Base-by-base conservation (phyloP, 192 early-diverging fungal genomes). In the Chytriomyces sp. region DNA sequence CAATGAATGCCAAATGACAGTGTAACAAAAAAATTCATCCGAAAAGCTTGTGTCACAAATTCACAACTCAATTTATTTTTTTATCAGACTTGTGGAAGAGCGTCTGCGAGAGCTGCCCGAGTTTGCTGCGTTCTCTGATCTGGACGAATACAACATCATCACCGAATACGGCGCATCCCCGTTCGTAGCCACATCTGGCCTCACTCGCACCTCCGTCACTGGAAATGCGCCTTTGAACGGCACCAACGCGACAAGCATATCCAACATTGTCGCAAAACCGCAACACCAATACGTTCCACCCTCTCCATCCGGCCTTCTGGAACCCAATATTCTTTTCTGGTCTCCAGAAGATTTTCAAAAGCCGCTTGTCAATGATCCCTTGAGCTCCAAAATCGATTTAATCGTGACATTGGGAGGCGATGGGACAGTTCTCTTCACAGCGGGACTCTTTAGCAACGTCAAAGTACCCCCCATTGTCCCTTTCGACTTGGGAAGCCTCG, bases 391-490 rank as follows among this genome's bases (percentile, higher is more conserved):
- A 45, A 73, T 87, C 43, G 97, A 99, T 80, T 93, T 99, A 84
- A 89, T 96, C 57, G 89, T 98, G 66, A 97, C 96, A 79, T 91
- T 99, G 72, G 96, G 96, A 49, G 97, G 96, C 49, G 96, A 99
- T 86, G 96, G 96, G 46, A 99, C 96, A 1, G 96, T 98, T 1
- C 86, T 98, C 47, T 98, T 92, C 80, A 94, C 96, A 43, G 93
- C 94, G 43, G 96, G 95, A 92, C 83, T 98, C 24, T 87, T 87
- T 69, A 93, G 96, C 44, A 61, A 50, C 46, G 60, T 70, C 18
- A 85, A 90, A 18, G 93, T 96, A 47, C 96, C 96, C 45, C 95
- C 95, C 5, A 89, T 97, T 9, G 88, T 98, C 11, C 91, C 96
- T 0, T 97, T 96, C 86, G 94, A 94, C 71, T 80, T 97, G 48